These are phyloP conservation scores for Orbilia ellipsospora DNA, from an alignment of 2,329 filamentous ascomycete species.

Conservation along the genomic window DNA sequence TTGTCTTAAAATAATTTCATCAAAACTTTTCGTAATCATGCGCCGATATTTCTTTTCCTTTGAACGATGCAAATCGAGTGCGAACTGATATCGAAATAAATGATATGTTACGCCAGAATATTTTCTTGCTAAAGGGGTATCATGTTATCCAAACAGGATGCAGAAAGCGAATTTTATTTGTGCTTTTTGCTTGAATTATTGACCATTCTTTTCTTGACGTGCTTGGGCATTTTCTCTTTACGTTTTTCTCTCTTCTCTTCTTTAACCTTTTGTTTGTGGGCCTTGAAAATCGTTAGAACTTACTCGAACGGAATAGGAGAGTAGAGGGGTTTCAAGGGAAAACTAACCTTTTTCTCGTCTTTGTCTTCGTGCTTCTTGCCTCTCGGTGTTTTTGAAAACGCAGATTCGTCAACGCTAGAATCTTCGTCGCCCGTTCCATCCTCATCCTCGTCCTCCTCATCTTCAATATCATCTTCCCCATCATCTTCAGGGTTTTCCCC, in stretches of 20 bases:
- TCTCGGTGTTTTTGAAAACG: slow-evolving; percentile 71
- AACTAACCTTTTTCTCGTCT: slow-evolving; percentile 78
- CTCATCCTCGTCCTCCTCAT: slow-evolving; percentile 21
- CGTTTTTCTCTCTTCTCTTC: slow-evolving; percentile 94
- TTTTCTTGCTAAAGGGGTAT: slow-evolving; percentile 18
- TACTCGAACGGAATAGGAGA: background rate
- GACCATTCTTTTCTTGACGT: slow-evolving; percentile 90
- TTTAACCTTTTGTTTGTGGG: slow-evolving; percentile 90
- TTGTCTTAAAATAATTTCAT: too few relatives aligned
- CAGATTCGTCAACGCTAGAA: slow-evolving; percentile 40
- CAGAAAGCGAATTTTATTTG: slow-evolving; percentile 64
- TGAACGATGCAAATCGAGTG: background rate
- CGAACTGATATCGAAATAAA: background rate
- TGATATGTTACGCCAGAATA: slow-evolving; percentile 1
- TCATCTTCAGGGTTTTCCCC: slow-evolving; percentile 46
- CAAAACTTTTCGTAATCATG: too few relatives aligned
- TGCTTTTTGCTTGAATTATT: slow-evolving; percentile 70
- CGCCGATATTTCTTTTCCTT: too few relatives aligned
- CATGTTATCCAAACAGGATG: slow-evolving; percentile 14
- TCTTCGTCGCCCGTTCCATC: slow-evolving; percentile 27
- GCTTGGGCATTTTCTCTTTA: slow-evolving; percentile 95
- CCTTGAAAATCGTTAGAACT: slow-evolving; percentile 60
- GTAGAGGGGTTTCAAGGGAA: slow-evolving; percentile 7
- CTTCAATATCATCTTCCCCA: slow-evolving; percentile 18
- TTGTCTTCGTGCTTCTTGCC: slow-evolving; percentile 92